Percentiles rank a stretch among this genome's conserved stretches.
These are phyloP conservation scores for Talaromyces sp. DNA, from an alignment of 2,329 filamentous ascomycete species.

Conservation along the genomic window DNA sequence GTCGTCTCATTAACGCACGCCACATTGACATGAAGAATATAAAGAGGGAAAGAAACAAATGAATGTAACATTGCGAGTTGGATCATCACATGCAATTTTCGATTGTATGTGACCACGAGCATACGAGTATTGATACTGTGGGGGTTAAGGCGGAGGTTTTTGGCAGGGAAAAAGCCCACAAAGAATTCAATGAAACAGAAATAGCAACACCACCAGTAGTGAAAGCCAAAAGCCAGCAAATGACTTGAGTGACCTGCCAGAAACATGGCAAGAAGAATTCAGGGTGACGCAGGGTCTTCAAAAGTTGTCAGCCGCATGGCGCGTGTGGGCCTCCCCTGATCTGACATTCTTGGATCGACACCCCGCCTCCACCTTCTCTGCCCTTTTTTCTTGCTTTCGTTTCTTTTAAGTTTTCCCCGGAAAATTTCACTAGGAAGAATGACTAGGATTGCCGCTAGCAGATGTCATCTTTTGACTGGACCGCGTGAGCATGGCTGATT, in stretches of 20 bases:
- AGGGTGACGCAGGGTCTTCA: background rate
- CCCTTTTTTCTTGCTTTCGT: background rate
- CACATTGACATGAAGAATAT: background rate
- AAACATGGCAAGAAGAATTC: background rate
- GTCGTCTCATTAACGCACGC: background rate
- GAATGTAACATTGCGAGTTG: background rate
- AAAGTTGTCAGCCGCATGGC: background rate
- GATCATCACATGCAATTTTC: background rate
- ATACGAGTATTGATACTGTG: background rate
- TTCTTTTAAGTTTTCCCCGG: background rate
- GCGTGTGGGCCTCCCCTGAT: background rate
- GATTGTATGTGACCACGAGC: background rate
- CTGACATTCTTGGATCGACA: background rate
- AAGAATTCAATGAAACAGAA: background rate
- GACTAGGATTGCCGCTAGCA: background rate
- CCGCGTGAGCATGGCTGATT: background rate
- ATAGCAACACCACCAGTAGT: background rate
- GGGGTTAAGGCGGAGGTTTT: background rate
- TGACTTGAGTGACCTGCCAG: background rate
- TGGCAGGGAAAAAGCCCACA: background rate
- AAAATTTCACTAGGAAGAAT: background rate
- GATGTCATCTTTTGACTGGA: background rate
- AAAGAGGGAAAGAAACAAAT: background rate
- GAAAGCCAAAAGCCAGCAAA: background rate
- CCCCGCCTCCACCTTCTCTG: background rate